Evolutionary conservation across 2,329 filamentous ascomycete genomes (phyloP), one percentile per base, ranked within the genome.

Genomic region (Verticillium longisporum): DNA sequence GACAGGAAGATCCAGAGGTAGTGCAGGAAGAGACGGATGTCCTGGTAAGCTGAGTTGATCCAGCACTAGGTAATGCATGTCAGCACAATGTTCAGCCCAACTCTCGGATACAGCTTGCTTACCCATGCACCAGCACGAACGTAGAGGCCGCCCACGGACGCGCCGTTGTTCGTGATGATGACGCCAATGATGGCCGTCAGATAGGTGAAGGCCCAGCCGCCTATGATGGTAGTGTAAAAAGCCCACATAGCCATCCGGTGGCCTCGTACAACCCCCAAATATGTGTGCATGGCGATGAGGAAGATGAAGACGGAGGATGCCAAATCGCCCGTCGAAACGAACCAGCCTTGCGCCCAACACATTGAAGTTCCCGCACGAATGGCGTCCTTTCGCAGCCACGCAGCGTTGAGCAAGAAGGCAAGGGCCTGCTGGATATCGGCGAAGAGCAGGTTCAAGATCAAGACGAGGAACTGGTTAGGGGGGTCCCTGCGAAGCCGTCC

Each of bases 361-460:
- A 81, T 76, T 1, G 76, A 66, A 0, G 80, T 81, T 2, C 78
- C 78, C 1, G 86, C 83, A 1, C 79, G 67, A 15, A 90, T 80
- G 0, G 75, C 77, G 69, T 88, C 77, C 14, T 75, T 70, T 1
- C 73, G 70, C 5, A 89, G 74, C 82, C 87, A 88, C 38, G 81
- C 75, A 4, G 81, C 79, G 63, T 87, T 89, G 57, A 90, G 75
- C 54, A 88, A 67, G 68, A 90, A 91, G 4, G 86, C 84, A 0
- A 84, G 70, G 7, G 84, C 80, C 67, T 90, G 88, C 67, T 88
- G 84, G 60, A 89, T 80, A 66, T 91, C 88, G 62, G 88, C 87
- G 26, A 88, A 73, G 5, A 91, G 75, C 0, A 91, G 80, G 69
- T 90, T 90, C 70, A 88, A 83, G 61, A 90, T 87, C 4, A 91